Evolutionary conservation across 352 stramenopile species (phyloP), one percentile per base, ranked within the genome.

Genomic region (Globisporangium apiculatum): DNA sequence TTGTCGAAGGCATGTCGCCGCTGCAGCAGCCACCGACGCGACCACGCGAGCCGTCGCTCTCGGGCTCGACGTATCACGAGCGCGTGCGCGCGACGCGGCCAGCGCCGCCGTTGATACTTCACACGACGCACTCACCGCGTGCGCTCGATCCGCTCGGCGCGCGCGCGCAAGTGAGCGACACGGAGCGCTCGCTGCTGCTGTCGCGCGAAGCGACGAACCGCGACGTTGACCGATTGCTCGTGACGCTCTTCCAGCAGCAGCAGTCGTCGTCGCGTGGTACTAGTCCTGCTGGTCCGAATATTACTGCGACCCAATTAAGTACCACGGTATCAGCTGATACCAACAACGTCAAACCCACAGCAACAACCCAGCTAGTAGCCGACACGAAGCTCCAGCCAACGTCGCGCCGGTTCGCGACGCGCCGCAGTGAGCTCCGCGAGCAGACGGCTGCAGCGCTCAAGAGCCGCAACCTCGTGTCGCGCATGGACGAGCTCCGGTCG

Each of bases 401-500:
- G 1, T 56, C 61, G 5, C 58, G 58, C 48, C 56, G 45, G 24
- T 81, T 79, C 46, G 56, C 71, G 15, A 85, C 75, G 0, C 65
- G 71, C 52, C 68, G 75, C 31, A 85, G 75, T 36, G 55, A 69
- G 15, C 60, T 89, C 7, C 71, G 75, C 11, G 67, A 84, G 36
- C 73, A 84, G 41, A 75, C 77, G 0, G 73, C 79, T 2, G 60
- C 81, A 2, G 75, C 73, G 15, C 56, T 89, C 11, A 79, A 78
- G 24, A 75, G 66, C 5, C 61, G 73, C 12, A 86, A 82, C 15
- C 57, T 89, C 6, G 64, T 75, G 17, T 78, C 69, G 6, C 71
- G 79, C 9, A 68, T 87, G 47, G 65, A 85, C 14, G 79, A 87
- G 49, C 61, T 89, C 15, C 71, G 79, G 6, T 74, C 65, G 52